A percentile compares a stretch with the other conserved stretches of the same genome.
These are phyloP conservation scores for Carex myosuroides DNA, from an alignment of 176 grass and related monocot species.

Conservation along the genomic window DNA sequence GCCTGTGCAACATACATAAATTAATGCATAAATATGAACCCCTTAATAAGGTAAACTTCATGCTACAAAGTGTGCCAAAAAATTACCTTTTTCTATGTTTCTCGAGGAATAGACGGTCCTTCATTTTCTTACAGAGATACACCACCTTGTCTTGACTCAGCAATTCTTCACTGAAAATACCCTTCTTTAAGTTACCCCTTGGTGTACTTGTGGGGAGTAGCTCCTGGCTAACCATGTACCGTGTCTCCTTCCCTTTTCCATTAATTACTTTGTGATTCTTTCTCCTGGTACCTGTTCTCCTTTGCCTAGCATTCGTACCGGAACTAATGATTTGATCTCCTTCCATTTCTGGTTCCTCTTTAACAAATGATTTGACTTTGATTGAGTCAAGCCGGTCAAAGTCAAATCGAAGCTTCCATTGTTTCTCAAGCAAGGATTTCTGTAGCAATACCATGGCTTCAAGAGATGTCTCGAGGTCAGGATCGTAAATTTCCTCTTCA, in stretches of 20 bases:
- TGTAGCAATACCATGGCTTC: slow-evolving; percentile 71
- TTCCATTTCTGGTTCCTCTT: not conserved
- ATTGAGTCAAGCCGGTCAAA: slow-evolving; percentile 25
- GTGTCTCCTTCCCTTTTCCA: slow-evolving; percentile 16
- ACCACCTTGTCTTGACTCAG: slow-evolving; percentile 89
- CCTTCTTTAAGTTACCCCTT: slow-evolving; percentile 61
- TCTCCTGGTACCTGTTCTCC: slow-evolving; percentile 49
- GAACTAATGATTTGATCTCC: slow-evolving; percentile 46
- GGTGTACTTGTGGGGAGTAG: slow-evolving; percentile 41
- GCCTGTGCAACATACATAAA: slow-evolving; percentile 29
- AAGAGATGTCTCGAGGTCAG: slow-evolving; percentile 48
- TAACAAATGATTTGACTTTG: slow-evolving; percentile 10
- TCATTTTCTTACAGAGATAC: slow-evolving; percentile 91
- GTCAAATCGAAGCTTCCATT: slow-evolving; percentile 88
- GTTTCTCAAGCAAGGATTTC: slow-evolving; percentile 94
- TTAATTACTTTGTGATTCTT: slow-evolving; percentile 23
- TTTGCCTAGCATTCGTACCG: slow-evolving; percentile 48
- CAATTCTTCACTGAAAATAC: slow-evolving; percentile 63
- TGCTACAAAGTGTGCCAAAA: not conserved
- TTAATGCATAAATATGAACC: not conserved
- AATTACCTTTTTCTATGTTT: slow-evolving; percentile 66
- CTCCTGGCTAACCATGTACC: slow-evolving; percentile 62
- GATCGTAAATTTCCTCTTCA: not conserved
- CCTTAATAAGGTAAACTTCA: not conserved
- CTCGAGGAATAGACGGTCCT: slow-evolving; percentile 61